Base-by-base conservation (phyloP, 495 filamentous ascomycete species). In the Aspergillus panamensis region DNA sequence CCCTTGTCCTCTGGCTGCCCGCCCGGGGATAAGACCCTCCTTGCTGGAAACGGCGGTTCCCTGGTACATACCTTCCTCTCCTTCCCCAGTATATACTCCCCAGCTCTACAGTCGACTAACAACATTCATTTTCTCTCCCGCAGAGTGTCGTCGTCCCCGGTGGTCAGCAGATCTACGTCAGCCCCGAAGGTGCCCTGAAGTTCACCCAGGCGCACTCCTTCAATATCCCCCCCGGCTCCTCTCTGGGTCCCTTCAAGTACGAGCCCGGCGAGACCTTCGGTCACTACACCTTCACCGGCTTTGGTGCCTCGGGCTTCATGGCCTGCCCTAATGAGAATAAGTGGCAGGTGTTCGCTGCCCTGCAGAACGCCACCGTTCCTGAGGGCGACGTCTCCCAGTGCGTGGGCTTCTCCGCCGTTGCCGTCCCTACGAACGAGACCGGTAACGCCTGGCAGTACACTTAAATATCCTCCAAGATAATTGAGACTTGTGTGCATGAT, bases 161-260 rank as follows among this genome's bases (percentile, higher is more conserved):
- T 44, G 86, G 87, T 20, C 85, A 89, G 62, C 70, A 72, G 55
- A 77, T 84, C 70, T 91, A 87, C 68, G 74, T 89, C 33, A 68
- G 62, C 16, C 71, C 79, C 5, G 65, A 73, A 25, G 86, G 86
- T 49, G 74, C 79, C 29, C 68, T 90, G 33, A 70, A 66, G 52
- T 88, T 82, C 76, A 86, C 84, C 3, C 72, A 69, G 43, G 79
- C 85, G 1, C 85, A 89, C 72, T 84, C 80, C 6, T 77, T 75
- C 16, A 75, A 64, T 61, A 79, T 83, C 19, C 85, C 86, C 0
- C 35, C 71, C 0, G 85, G 83, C 9, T 79, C 82, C 48, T 60
- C 73, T 13, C 59, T 60, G 17, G 76, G 74, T 1, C 74, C 76
- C 12, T 82, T 82, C 70, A 59, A 64, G 6, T 73, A 72, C 57